Conservation (phyloP, 2,329 filamentous ascomycete species). For the Purpureocillium lavendulum region DNA sequence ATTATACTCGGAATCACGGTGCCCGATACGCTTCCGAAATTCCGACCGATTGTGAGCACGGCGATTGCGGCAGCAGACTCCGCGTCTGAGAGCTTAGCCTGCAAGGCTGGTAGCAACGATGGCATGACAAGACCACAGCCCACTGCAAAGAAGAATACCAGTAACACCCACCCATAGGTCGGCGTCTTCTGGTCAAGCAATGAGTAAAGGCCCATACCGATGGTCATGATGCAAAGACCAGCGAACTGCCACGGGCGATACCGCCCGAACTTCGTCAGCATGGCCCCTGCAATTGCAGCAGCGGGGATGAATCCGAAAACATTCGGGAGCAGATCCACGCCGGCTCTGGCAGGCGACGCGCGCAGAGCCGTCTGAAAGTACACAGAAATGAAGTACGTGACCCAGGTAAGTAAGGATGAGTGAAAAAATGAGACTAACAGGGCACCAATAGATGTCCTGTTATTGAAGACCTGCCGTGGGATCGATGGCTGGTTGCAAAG, state of each 20-base stretch:
- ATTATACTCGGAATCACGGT: slow-evolving; percentile 32
- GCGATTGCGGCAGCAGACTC: slow-evolving; percentile 28
- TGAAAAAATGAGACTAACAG: slow-evolving; percentile 20
- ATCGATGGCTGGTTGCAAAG: slow-evolving; percentile 3
- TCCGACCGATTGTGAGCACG: slow-evolving; percentile 36
- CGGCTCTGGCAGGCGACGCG: slow-evolving; percentile 8
- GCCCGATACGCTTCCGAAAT: slow-evolving; percentile 37
- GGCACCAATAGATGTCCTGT: slow-evolving; percentile 14
- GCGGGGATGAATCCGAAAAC: slow-evolving; percentile 19
- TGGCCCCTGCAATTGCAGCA: slow-evolving; percentile 16
- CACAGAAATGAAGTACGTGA: slow-evolving; percentile 31
- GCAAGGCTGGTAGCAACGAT: slow-evolving; percentile 32
- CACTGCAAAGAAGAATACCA: slow-evolving; percentile 35
- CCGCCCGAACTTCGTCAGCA: no score
- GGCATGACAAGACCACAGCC: slow-evolving; percentile 22
- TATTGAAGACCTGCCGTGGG: slow-evolving; percentile 5
- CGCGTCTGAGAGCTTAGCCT: slow-evolving; percentile 27
- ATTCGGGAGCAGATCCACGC: slow-evolving; percentile 21
- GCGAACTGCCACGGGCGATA: no score
- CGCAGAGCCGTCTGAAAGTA: slow-evolving; percentile 30
- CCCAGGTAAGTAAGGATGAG: slow-evolving; percentile 11
- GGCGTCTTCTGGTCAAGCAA: slow-evolving; percentile 16
- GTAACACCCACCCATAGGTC: slow-evolving; percentile 28
- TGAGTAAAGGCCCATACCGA: no score
- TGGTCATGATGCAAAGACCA: no score